A percentile compares a stretch with the other conserved stretches of the same genome.
phyloP scores from a whole-genome alignment of 1,284 basidiomycete species.

The Fomitopsis palustris region DNA sequence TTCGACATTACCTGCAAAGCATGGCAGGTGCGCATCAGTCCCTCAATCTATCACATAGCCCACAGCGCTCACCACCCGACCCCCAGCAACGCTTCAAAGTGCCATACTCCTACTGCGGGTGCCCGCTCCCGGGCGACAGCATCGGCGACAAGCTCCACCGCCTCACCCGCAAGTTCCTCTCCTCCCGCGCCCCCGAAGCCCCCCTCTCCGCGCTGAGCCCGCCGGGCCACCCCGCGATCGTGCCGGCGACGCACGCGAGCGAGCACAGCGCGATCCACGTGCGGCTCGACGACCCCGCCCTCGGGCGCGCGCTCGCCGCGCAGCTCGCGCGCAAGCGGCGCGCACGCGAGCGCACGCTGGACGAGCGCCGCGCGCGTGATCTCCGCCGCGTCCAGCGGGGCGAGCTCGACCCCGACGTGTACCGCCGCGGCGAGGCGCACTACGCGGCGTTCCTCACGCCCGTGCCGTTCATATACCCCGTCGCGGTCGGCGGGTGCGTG shows the following conservation, averaged over 20 bases:
- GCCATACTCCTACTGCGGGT: slow-evolving; percentile 26
- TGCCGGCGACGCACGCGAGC: slow-evolving; percentile 38
- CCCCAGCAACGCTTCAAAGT: slow-evolving; percentile 20
- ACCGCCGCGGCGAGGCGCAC: neutral
- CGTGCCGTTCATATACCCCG: slow-evolving; percentile 3
- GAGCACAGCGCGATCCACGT: slow-evolving; percentile 29
- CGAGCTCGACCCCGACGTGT: slow-evolving; percentile 1
- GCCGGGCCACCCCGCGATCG: slow-evolving; percentile 26
- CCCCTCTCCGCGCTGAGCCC: slow-evolving; percentile 16
- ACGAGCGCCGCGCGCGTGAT: slow-evolving; percentile 16
- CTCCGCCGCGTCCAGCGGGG: neutral
- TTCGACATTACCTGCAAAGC: slow-evolving; percentile 35
- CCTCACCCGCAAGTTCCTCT: neutral
- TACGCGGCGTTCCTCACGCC: neutral
- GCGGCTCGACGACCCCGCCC: neutral
- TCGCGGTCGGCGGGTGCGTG: slow-evolving; percentile 7
- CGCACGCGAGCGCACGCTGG: neutral
- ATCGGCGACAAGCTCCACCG: slow-evolving; percentile 12
- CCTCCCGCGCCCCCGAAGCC: neutral
- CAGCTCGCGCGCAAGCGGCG: slow-evolving; percentile 9
- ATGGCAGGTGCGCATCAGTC: slow-evolving; percentile 23
- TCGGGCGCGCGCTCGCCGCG: neutral
- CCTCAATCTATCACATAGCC: neutral
- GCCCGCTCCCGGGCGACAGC: slow-evolving; percentile 18
- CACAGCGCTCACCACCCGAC: neutral